Conservation (phyloP, 352 stramenopile genomes). For the Globisporangium orthogonon region DNA sequence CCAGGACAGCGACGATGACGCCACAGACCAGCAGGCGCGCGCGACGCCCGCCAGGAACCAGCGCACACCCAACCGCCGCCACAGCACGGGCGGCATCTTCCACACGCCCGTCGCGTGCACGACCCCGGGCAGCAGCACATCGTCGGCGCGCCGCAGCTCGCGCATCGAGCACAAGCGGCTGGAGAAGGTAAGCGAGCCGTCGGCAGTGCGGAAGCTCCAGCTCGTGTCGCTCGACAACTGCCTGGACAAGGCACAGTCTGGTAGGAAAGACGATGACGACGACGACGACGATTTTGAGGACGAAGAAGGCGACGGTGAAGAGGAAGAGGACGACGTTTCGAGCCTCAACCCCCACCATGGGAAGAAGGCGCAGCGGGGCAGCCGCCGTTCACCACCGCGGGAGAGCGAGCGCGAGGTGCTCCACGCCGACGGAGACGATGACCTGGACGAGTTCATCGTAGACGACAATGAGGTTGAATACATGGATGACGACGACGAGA, state of each 20-base stretch:
- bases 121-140: constrained; percentile 19
- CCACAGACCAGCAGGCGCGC: background rate
- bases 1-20: constrained; percentile 34
- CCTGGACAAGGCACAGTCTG: constrained; percentile 29
- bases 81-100: constrained; percentile 1
- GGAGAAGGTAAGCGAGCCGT: constrained; percentile 34
- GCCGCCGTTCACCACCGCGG: constrained; percentile 6
- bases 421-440: constrained; percentile 48
- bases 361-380: constrained; percentile 1
- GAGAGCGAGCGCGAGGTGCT: constrained; percentile 26
- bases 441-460: constrained; percentile 79
- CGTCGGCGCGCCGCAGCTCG: constrained; percentile 46
- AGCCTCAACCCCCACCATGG: constrained; percentile 5
- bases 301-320: constrained; percentile 10
- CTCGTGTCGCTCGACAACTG: constrained; percentile 67
- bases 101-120: background rate
- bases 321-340: background rate
- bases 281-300: constrained; percentile 33
- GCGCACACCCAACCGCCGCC: constrained; percentile 3
- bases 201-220: constrained; percentile 39
- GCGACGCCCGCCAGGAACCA: constrained; percentile 3
- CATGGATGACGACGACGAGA: constrained; percentile 83
- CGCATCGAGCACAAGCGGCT: constrained; percentile 51
- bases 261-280: constrained; percentile 25
- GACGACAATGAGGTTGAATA: constrained; percentile 80